These are phyloP conservation scores for Coniferiporia sulphurascens DNA, from an alignment of 1,284 basidiomycete genomes.

Conservation along the genomic window DNA sequence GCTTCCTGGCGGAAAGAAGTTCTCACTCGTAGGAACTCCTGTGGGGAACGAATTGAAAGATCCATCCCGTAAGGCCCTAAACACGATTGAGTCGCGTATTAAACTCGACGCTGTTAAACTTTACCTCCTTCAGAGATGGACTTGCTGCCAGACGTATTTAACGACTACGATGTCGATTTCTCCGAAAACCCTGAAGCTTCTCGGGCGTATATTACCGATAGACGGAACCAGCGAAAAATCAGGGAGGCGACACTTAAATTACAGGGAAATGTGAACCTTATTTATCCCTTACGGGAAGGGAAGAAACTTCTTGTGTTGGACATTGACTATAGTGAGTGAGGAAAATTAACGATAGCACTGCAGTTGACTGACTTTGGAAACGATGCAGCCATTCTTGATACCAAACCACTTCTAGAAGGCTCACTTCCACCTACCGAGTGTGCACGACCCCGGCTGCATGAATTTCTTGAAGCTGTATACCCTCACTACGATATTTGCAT, in stretches of 20 bases:
- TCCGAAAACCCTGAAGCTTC: slow-evolving; percentile 53
- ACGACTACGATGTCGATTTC: slow-evolving; percentile 79
- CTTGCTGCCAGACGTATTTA: slow-evolving; percentile 66
- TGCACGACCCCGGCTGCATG: slow-evolving; percentile 77
- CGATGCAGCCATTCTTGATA: slow-evolving; percentile 71
- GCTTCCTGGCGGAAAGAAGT: slow-evolving; percentile 60
- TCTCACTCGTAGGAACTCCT: slow-evolving; percentile 78
- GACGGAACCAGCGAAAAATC: slow-evolving; percentile 74
- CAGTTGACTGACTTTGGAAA: no score
- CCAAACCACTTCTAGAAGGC: slow-evolving; percentile 74
- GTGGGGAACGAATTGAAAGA: slow-evolving; percentile 82
- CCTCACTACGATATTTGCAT: slow-evolving; percentile 83
- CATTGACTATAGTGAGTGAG: slow-evolving; percentile 74
- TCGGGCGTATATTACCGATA: slow-evolving; percentile 62
- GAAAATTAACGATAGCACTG: no score
- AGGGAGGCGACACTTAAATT: slow-evolving; percentile 65
- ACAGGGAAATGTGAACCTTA: slow-evolving; percentile 56
- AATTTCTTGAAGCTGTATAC: slow-evolving; percentile 77
- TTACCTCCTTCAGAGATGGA: slow-evolving; percentile 44
- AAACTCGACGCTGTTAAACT: background rate
- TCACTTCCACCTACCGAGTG: slow-evolving; percentile 75
- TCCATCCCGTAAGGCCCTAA: slow-evolving; percentile 41
- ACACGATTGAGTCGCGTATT: background rate
- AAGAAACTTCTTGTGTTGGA: slow-evolving; percentile 83
- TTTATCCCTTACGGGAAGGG: slow-evolving; percentile 69